A percentile compares a stretch with the other conserved stretches of the same genome.
These are phyloP conservation scores for Diaporthe helianthi DNA, from an alignment of 2,329 filamentous ascomycete genomes.

Conservation along the genomic window DNA sequence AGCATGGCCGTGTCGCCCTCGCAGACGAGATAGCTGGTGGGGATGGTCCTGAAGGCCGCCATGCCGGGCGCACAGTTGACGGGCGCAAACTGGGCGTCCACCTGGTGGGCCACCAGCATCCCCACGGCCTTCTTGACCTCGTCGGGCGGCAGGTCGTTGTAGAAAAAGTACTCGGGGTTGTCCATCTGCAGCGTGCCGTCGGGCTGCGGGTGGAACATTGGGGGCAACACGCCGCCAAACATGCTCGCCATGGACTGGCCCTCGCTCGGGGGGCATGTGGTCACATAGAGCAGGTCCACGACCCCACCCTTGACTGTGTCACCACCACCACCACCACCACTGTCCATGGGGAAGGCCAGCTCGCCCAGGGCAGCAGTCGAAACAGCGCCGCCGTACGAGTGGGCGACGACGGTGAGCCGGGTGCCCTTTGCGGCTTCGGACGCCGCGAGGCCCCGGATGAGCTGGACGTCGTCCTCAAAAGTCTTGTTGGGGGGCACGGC, in stretches of 20 bases:
- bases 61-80: not conserved
- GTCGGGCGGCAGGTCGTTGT: slow-evolving; percentile 24
- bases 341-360: slow-evolving; percentile 5
- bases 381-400: slow-evolving; percentile 38
- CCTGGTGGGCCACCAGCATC: slow-evolving; percentile 26
- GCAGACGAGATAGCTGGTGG: slow-evolving; percentile 30
- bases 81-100: not conserved
- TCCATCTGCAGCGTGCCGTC: slow-evolving; percentile 22
- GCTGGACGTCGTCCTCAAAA: slow-evolving; percentile 33
- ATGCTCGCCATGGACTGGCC: slow-evolving; percentile 23
- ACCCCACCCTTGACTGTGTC: slow-evolving; percentile 18
- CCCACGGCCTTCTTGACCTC: slow-evolving; percentile 4
- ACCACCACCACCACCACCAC: not conserved
- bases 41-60: slow-evolving; percentile 27
- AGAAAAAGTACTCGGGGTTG: slow-evolving; percentile 24
- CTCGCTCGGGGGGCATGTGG: slow-evolving; percentile 8
- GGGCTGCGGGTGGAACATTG: slow-evolving; percentile 6
- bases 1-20: slow-evolving; percentile 23
- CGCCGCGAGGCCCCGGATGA: slow-evolving; percentile 19
- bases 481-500: slow-evolving; percentile 35
- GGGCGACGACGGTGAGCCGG: slow-evolving; percentile 34
- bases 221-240: slow-evolving; percentile 13
- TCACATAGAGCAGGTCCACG: slow-evolving; percentile 12
- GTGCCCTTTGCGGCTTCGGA: slow-evolving; percentile 27
- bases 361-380: slow-evolving; percentile 33